phyloP scores from a whole-genome alignment of 345 rosid genomes.

The Streptanthus diversifolius region DNA sequence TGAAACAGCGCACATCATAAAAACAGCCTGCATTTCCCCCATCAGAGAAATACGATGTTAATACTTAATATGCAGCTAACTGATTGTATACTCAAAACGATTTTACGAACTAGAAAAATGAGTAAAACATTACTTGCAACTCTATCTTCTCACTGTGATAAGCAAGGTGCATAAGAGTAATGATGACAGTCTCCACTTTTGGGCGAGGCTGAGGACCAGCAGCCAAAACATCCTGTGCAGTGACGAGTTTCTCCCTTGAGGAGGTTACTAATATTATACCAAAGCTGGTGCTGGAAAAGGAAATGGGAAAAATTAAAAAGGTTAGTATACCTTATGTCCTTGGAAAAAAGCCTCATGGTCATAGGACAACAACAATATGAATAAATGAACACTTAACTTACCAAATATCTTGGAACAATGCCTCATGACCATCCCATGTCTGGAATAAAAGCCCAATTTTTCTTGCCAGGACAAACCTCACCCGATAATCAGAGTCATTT shows the following conservation, averaged over 20 bases:
- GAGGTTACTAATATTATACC: slow-evolving; percentile 57
- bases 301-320: not conserved
- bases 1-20: slow-evolving; percentile 77
- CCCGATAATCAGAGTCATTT: slow-evolving; percentile 86
- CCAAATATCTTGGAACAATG: slow-evolving; percentile 87
- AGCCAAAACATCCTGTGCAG: slow-evolving; percentile 67
- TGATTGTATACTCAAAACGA: not conserved
- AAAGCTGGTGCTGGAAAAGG: slow-evolving; percentile 66
- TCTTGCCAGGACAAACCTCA: slow-evolving; percentile 62
- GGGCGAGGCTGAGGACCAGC: slow-evolving; percentile 72
- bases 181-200: slow-evolving; percentile 63
- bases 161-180: slow-evolving; percentile 88
- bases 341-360: not conserved
- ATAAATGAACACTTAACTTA: slow-evolving; percentile 41
- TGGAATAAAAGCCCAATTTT: slow-evolving; percentile 79
- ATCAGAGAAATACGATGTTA: slow-evolving; percentile 8
- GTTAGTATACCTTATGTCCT: no score
- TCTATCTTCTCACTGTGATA: slow-evolving; percentile 81
- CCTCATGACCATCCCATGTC: slow-evolving; percentile 98
- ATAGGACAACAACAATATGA: not conserved
- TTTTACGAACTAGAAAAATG: not conserved
- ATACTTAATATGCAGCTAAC: not conserved
- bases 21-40: slow-evolving; percentile 65
- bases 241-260: slow-evolving; percentile 63
- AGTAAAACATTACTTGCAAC: slow-evolving; percentile 53